Conservation (phyloP, 2,329 filamentous ascomycete species). For the Pyricularia pennisetigena region DNA sequence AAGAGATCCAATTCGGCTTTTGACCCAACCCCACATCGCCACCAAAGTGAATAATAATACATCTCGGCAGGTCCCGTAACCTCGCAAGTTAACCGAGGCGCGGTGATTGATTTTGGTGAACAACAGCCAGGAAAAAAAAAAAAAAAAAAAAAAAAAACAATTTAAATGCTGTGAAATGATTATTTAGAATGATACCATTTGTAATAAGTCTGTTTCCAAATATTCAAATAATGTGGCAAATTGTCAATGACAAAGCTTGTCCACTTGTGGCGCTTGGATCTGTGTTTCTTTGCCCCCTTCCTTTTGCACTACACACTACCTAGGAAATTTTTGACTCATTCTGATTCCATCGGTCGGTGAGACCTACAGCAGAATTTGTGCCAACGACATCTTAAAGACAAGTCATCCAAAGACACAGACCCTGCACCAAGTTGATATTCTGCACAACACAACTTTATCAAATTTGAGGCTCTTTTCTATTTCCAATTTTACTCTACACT, state of each 20-base stretch:
- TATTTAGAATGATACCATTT: neutral
- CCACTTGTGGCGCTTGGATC: neutral
- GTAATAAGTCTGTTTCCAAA: neutral
- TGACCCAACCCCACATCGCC: neutral
- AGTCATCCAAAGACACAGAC: neutral
- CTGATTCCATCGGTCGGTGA: constrained; percentile 1
- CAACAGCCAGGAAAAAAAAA: no score
- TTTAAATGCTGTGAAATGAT: neutral
- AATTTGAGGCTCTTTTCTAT: neutral
- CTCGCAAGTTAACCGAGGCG: neutral
- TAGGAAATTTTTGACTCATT: constrained; percentile 5
- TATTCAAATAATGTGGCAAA: neutral
- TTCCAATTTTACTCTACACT: neutral
- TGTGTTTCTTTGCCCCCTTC: neutral
- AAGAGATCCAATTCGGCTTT: neutral
- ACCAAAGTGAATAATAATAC: neutral
- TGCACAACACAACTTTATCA: neutral
- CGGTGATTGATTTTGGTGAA: neutral
- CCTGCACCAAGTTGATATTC: neutral
- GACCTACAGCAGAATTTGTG: neutral
- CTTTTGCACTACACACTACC: neutral
- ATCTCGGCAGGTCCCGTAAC: neutral
- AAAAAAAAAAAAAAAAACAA: neutral
- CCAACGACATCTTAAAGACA: neutral
- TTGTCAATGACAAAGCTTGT: neutral